These are phyloP conservation scores for Hirsutella minnesotensis DNA, from an alignment of 2,329 filamentous ascomycete genomes.

Conservation along the genomic window DNA sequence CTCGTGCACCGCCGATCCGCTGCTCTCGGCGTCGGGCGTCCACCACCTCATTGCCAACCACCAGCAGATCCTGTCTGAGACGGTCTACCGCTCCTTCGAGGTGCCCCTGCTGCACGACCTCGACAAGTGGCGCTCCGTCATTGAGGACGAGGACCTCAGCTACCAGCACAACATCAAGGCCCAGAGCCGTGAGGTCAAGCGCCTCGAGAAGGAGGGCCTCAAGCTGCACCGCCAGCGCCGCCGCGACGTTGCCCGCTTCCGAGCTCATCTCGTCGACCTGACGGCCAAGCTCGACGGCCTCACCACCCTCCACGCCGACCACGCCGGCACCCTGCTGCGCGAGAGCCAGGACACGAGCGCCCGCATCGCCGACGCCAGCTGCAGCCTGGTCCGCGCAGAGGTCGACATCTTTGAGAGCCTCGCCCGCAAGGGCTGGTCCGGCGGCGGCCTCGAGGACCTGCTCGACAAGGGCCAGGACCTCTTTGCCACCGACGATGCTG, in stretches of 20 bases:
- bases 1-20: conserved; percentile 49
- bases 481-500: conserved; percentile 34
- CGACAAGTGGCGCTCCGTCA: conserved; percentile 50
- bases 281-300: conserved; percentile 51
- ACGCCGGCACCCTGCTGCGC: conserved; percentile 45
- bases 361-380: conserved; percentile 51
- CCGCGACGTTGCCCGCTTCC: conserved; percentile 48
- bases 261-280: conserved; percentile 51
- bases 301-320: conserved; percentile 46
- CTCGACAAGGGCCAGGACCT: conserved; percentile 52
- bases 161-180: conserved; percentile 44
- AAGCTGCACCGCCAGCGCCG: conserved; percentile 48
- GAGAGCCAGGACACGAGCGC: conserved; percentile 54
- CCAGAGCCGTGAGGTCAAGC: conserved; percentile 48
- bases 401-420: conserved; percentile 59
- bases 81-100: conserved; percentile 56
- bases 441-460: conserved; percentile 54
- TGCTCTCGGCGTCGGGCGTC: conserved; percentile 50
- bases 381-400: conserved; percentile 54
- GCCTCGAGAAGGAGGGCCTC: conserved; percentile 52
- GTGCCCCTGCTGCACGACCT: conserved; percentile 58
- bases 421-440: conserved; percentile 55
- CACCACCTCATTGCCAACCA: conserved; percentile 60
- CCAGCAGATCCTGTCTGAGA: conserved; percentile 58
- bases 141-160: conserved; percentile 51